Conservation (phyloP, 1,284 basidiomycete species). For the Ustilago esculenta region DNA sequence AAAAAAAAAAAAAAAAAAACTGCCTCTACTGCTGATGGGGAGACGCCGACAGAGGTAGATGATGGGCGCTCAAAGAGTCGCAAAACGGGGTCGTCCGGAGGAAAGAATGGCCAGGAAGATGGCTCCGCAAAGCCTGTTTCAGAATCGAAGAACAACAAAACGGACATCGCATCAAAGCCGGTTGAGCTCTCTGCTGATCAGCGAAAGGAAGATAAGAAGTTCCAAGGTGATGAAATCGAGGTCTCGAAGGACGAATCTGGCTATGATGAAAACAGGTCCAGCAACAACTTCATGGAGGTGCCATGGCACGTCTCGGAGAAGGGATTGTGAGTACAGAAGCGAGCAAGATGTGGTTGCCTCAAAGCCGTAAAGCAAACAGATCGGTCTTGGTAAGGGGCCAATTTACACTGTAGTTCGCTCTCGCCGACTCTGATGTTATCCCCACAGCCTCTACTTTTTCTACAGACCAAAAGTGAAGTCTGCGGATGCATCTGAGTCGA, state of each 20-base stretch:
- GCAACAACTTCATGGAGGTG: conserved; percentile 7
- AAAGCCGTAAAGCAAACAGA: no score
- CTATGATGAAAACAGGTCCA: not conserved
- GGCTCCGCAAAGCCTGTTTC: no score
- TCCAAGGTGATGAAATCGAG: conserved; percentile 32
- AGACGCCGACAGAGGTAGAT: not conserved
- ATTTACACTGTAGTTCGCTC: no score
- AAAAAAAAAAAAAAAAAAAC: conserved; percentile 25
- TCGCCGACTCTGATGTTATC: no score
- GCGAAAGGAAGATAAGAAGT: conserved; percentile 18
- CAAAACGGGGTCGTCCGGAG: conserved; percentile 6
- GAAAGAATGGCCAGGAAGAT: conserved; percentile 1
- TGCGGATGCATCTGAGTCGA: conserved; percentile 36
- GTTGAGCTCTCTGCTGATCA: conserved; percentile 14
- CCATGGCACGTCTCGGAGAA: conserved; percentile 40
- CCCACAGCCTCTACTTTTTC: conserved; percentile 47
- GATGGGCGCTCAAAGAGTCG: conserved; percentile 15
- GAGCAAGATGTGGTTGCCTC: no score
- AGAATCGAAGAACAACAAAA: not conserved
- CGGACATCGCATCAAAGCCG: not conserved
- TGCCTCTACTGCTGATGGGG: not conserved
- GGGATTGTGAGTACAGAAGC: conserved; percentile 34
- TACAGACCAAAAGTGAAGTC: conserved; percentile 52
- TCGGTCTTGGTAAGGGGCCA: no score
- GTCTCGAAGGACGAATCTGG: conserved; percentile 1